Conservation (phyloP, 2,329 filamentous ascomycete species). For the Paraphoma chrysanthemicola region DNA sequence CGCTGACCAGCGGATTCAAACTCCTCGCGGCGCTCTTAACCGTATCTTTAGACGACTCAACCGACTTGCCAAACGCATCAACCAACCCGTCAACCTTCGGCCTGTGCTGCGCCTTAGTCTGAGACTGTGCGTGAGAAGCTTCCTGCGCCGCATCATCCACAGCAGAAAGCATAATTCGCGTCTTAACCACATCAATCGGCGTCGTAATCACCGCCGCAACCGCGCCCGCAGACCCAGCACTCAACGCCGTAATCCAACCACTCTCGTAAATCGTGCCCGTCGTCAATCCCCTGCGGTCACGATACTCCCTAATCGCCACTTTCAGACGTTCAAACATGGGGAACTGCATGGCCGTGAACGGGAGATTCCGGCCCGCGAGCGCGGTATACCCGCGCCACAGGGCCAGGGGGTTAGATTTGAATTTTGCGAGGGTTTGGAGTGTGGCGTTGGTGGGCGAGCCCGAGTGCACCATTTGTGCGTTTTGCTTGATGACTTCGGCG, state of each 20-base stretch:
- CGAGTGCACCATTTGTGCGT: slow-evolving; percentile 78
- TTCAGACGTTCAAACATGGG: slow-evolving; percentile 82
- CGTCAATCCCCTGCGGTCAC: slow-evolving; percentile 47
- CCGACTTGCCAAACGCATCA: slow-evolving; percentile 52
- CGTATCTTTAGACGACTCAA: slow-evolving; percentile 36
- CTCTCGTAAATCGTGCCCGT: slow-evolving; percentile 66
- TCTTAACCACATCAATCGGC: slow-evolving; percentile 89
- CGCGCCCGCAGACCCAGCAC: slow-evolving; percentile 76
- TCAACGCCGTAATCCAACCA: slow-evolving; percentile 72
- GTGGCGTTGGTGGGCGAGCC: slow-evolving; percentile 55
- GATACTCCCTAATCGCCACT: slow-evolving; percentile 56
- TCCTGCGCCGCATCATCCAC: slow-evolving; percentile 26
- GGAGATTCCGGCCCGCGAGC: slow-evolving; percentile 80
- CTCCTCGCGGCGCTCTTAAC: slow-evolving; percentile 15
- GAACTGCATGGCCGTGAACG: slow-evolving; percentile 88
- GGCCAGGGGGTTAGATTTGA: slow-evolving; percentile 62
- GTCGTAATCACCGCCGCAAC: slow-evolving; percentile 83
- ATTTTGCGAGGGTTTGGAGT: slow-evolving; percentile 63
- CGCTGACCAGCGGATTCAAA: neutral
- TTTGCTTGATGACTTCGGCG: slow-evolving; percentile 91
- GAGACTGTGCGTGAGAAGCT: slow-evolving; percentile 8
- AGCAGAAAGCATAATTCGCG: slow-evolving; percentile 78
- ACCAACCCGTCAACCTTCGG: slow-evolving; percentile 31
- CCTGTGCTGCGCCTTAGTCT: neutral
- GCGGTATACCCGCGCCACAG: slow-evolving; percentile 78